phyloP scores from a whole-genome alignment of 2,329 filamentous ascomycete genomes.

The Penicillium sp. region DNA sequence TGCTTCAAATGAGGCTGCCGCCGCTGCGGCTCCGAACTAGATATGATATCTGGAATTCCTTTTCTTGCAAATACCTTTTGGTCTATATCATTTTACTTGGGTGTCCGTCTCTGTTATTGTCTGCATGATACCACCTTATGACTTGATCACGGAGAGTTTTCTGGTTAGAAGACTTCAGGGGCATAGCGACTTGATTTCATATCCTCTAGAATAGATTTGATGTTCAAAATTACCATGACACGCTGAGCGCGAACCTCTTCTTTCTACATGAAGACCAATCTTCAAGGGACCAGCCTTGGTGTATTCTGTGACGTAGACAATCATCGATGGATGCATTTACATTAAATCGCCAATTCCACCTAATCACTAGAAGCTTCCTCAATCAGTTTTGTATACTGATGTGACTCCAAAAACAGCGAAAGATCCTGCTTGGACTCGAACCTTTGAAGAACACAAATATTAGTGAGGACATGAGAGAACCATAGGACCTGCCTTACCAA shows the following conservation, averaged over 20 bases:
- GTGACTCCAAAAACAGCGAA: background rate
- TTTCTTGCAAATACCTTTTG: constrained; percentile 7
- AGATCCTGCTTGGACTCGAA: background rate
- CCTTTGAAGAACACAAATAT: background rate
- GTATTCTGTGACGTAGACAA: too few species aligned
- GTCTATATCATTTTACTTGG: background rate
- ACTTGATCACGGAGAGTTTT: background rate
- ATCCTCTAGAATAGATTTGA: background rate
- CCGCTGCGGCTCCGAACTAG: constrained; percentile 1
- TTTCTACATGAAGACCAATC: background rate
- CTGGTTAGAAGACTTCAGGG: background rate
- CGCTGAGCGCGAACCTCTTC: too few species aligned
- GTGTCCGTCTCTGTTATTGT: background rate
- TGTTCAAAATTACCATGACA: background rate
- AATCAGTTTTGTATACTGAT: background rate
- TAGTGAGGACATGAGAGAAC: background rate
- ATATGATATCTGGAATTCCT: background rate
- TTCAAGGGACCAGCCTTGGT: too few species aligned
- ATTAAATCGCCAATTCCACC: background rate
- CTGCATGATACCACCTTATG: constrained; percentile 5
- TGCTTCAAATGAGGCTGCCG: background rate
- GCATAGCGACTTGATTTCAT: constrained; percentile 8
- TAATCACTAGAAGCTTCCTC: background rate
- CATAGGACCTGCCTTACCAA: background rate
- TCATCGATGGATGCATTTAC: background rate